phyloP scores from a whole-genome alignment of 2,329 filamentous ascomycete species.

The Neopestalotiopsis clavispora region DNA sequence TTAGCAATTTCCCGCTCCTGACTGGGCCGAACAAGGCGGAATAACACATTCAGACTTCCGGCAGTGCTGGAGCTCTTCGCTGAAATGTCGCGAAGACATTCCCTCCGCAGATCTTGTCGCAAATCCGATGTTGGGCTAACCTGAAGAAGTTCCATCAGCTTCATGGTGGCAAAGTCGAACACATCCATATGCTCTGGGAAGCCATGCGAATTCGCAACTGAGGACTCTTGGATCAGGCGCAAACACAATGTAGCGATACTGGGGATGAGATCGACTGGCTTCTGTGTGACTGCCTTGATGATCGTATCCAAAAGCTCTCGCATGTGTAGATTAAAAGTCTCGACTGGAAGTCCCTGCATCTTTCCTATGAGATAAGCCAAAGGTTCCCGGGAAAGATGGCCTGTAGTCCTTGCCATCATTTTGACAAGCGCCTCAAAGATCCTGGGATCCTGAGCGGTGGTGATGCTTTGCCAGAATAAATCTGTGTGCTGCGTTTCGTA shows the following conservation, averaged over 20 bases:
- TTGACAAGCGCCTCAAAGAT: slow-evolving; percentile 80
- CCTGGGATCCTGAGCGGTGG: slow-evolving; percentile 80
- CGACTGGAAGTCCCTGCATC: slow-evolving; percentile 66
- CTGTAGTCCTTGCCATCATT: slow-evolving; percentile 59
- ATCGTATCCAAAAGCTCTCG: slow-evolving; percentile 65
- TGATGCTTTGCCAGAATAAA: slow-evolving; percentile 82
- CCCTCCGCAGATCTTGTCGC: slow-evolving; percentile 65
- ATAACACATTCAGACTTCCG: slow-evolving; percentile 74
- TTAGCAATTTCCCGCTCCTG: slow-evolving; percentile 56
- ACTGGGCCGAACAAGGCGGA: slow-evolving; percentile 51
- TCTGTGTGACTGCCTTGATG: slow-evolving; percentile 51
- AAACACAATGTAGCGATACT: slow-evolving; percentile 59
- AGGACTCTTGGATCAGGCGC: slow-evolving; percentile 74
- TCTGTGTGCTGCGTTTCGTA: slow-evolving; percentile 78
- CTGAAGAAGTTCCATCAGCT: slow-evolving; percentile 65
- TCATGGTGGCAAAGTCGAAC: slow-evolving; percentile 65
- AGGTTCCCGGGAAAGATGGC: slow-evolving; percentile 51
- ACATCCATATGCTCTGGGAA: slow-evolving; percentile 65
- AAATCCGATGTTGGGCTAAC: slow-evolving; percentile 58
- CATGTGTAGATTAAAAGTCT: slow-evolving; percentile 65
- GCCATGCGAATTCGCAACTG: slow-evolving; percentile 56
- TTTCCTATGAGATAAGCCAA: slow-evolving; percentile 75
- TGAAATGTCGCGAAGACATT: slow-evolving; percentile 72
- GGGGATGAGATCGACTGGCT: slow-evolving; percentile 27
- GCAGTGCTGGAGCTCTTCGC: slow-evolving; percentile 66